Evolutionary conservation across 2,329 filamentous ascomycete species (phyloP), one percentile per base, ranked within the genome.

Genomic region (Penicillium frequentans): DNA sequence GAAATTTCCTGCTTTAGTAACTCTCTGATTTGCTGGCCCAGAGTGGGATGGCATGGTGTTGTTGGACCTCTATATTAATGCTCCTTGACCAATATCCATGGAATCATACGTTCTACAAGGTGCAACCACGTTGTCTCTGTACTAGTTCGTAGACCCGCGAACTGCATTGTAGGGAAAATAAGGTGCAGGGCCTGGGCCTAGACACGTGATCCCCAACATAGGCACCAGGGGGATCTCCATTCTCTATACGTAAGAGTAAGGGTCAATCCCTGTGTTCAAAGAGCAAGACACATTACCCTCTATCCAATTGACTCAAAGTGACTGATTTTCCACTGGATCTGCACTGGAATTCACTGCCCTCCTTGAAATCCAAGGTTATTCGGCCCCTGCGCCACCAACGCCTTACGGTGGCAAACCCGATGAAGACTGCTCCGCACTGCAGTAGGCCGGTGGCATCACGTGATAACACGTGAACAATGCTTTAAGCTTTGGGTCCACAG

Each of bases 361-460:
- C 29, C 33, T 11, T 19, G 31, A 13, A 49, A 49, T 13, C 13
- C 27, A 42, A 13, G 19, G 9, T 42, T 23, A 42, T 42, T 42
- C 46, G 5, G 6, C 46, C 33, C 51, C 42, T 50, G 48, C 48
- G 48, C 33, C 48, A 35, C 51, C 14, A 31, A 44, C 16, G 52
- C 44, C 23, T 13, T 48, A 42, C 7, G 43, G 54, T 56, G 54
- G 54, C 54, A 33, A 56, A 42, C 43, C 14, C 42, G 31, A 49
- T 49, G 44, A 56, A 33, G 49, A 37, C 33, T 10, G 19, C 44
- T 35, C 48, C 27, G 31, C 26, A 26, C 6, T 1, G 2, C 46
- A 14, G 5, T n/a, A 47, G 24, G 26, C 11, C 29, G 14, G 5
- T 7, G 13, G 3, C 2, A 35, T 23, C 46, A 49, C 46, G 39